Conservation (phyloP, 139 green algal genomes). For the Diplosphaera chodatii region DNA sequence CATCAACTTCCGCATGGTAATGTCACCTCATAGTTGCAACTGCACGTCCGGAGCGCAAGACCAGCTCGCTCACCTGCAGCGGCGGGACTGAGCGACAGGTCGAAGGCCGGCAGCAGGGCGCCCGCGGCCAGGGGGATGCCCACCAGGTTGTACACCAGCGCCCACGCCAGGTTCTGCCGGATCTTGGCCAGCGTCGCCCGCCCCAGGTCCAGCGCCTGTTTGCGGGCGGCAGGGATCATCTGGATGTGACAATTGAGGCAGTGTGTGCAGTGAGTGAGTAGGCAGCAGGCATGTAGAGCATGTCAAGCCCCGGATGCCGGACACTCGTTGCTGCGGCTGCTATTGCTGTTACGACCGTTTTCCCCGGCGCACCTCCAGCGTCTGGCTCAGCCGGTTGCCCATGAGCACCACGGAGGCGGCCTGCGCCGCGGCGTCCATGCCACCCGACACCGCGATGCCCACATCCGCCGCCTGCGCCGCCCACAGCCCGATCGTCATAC, state of each 20-base stretch:
- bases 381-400: conserved; percentile 72
- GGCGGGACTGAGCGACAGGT: conserved; percentile 76
- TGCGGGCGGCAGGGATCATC: no score
- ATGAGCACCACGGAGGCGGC: conserved; percentile 87
- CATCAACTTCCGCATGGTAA: no score
- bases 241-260: no score
- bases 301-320: no score
- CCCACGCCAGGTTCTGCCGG: conserved; percentile 88
- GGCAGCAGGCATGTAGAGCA: no score
- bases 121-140: conserved; percentile 89
- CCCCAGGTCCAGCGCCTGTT: conserved; percentile 72
- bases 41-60: no score
- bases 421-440: conserved; percentile 69
- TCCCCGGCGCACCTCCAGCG: conserved; percentile 3
- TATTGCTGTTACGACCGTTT: no score
- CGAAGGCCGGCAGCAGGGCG: conserved; percentile 65
- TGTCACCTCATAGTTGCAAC: no score
- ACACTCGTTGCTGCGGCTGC: no score
- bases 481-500: no score
- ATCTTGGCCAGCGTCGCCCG: conserved; percentile 81
- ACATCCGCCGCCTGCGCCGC: conserved; percentile 60
- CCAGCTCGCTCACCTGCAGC: no score
- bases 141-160: conserved; percentile 91
- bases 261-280: no score
- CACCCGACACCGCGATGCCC: conserved; percentile 67